Evolutionary conservation across 2,329 filamentous ascomycete species (phyloP).

Genomic region (Ambrosiella xylebori): DNA sequence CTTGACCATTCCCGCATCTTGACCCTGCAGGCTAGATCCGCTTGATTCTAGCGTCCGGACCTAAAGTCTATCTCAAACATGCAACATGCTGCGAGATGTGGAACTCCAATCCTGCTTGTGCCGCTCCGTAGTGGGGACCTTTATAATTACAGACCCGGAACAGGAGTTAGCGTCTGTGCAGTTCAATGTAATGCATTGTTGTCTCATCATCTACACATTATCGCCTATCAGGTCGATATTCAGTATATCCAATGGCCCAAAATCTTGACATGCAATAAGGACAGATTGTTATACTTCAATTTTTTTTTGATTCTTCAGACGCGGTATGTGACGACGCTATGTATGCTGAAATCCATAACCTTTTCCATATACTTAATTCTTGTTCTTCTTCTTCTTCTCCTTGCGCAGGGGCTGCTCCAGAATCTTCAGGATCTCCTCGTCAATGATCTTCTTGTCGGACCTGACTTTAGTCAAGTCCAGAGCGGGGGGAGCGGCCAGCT

Average conservation of each 20-base stretch:
- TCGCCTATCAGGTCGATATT: background rate
- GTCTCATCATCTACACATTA: background rate
- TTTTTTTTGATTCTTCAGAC: slow-evolving; percentile 9
- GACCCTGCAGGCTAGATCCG: too few relatives aligned
- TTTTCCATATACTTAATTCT: slow-evolving; percentile 24
- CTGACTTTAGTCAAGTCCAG: slow-evolving; percentile 70
- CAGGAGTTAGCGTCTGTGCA: too few relatives aligned
- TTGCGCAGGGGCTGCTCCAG: slow-evolving; percentile 82
- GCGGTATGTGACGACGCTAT: background rate
- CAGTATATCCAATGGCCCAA: too few relatives aligned
- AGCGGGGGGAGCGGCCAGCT: slow-evolving; percentile 58
- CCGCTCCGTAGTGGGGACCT: background rate
- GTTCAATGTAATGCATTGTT: background rate
- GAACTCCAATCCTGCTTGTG: background rate
- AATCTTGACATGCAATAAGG: too few relatives aligned
- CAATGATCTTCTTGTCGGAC: slow-evolving; percentile 94
- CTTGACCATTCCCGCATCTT: background rate
- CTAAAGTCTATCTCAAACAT: too few relatives aligned
- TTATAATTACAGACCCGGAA: background rate
- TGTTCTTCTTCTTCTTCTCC: slow-evolving; percentile 81
- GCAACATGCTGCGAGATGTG: background rate
- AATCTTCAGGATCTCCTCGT: slow-evolving; percentile 89
- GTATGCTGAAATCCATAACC: background rate
- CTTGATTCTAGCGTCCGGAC: too few relatives aligned
- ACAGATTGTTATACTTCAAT: background rate